phyloP scores from a whole-genome alignment of 768 basidiomycete genomes.

The Infundibulicybe gibba region DNA sequence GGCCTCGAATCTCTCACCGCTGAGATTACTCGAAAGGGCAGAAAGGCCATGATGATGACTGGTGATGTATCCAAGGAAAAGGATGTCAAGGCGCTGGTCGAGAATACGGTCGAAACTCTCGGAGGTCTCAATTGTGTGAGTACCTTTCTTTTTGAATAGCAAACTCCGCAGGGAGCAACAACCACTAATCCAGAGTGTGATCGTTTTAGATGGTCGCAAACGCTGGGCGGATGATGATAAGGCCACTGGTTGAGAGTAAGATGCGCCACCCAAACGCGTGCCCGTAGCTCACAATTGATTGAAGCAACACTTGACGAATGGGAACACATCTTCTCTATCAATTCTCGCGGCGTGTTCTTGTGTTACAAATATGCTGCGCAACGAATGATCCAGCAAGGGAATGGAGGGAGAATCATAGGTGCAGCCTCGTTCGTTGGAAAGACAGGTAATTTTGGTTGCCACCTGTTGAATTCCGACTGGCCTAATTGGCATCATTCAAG shows the following conservation, averaged over 20 bases:
- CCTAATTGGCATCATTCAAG: background rate
- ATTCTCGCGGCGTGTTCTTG: constrained; percentile 54
- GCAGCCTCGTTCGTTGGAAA: constrained; percentile 28
- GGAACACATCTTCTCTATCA: constrained; percentile 45
- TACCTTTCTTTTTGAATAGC: too few relatives aligned
- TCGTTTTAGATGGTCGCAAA: background rate
- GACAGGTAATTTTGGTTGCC: constrained; percentile 12
- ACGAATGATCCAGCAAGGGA: constrained; percentile 54
- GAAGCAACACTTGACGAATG: constrained; percentile 31
- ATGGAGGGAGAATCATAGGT: constrained; percentile 54
- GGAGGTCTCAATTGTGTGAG: constrained; percentile 7
- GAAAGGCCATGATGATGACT: background rate
- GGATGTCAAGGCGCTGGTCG: constrained; percentile 5
- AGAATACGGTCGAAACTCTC: constrained; percentile 1
- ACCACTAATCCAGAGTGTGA: too few relatives aligned
- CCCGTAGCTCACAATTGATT: background rate
- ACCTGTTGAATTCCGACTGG: background rate
- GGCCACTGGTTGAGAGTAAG: background rate
- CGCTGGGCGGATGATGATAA: background rate
- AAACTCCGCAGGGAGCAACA: too few relatives aligned
- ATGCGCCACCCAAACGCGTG: background rate
- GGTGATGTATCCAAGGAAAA: constrained; percentile 8
- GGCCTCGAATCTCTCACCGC: background rate
- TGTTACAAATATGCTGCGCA: constrained; percentile 63
- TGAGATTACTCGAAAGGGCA: background rate